phyloP scores from a whole-genome alignment of 768 basidiomycete species.

The Pisolithus albus region DNA sequence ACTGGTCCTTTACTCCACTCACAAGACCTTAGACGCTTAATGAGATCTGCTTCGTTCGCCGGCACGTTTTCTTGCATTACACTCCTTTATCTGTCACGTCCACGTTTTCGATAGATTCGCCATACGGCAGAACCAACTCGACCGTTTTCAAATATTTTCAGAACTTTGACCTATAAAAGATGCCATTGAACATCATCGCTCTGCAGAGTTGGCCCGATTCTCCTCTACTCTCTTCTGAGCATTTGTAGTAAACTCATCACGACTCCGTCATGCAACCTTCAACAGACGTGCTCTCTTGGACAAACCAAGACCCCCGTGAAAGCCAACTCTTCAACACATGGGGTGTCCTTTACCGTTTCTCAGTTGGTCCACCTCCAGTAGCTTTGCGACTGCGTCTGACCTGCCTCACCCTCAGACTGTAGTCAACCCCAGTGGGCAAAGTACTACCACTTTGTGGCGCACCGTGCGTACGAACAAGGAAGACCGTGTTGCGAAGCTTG shows the following conservation, averaged over 20 bases:
- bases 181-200: slow-evolving; percentile 6
- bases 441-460: slow-evolving; percentile 72
- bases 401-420: slow-evolving; percentile 44
- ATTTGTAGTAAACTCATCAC: slow-evolving; percentile 27
- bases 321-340: slow-evolving; percentile 77
- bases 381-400: slow-evolving; percentile 20
- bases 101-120: slow-evolving; percentile 71
- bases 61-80: slow-evolving; percentile 64
- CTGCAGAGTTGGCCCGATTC: slow-evolving; percentile 20
- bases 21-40: slow-evolving; percentile 50
- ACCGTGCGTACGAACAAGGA: slow-evolving; percentile 80
- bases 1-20: slow-evolving; percentile 68
- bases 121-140: slow-evolving; percentile 43
- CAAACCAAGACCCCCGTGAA: slow-evolving; percentile 78
- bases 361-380: slow-evolving; percentile 35
- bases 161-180: slow-evolving; percentile 52
- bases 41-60: slow-evolving; percentile 56
- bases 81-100: slow-evolving; percentile 67
- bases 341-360: slow-evolving; percentile 77
- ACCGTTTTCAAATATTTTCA: slow-evolving; percentile 41
- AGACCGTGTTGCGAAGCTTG: slow-evolving; percentile 82
- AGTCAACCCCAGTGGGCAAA: slow-evolving; percentile 54
- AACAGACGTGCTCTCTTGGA: slow-evolving; percentile 77
- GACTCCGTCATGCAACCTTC: slow-evolving; percentile 39
- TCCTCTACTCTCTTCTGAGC: slow-evolving; percentile 27